Conservation (phyloP, 768 basidiomycete genomes). For the Macrocybe gigantea region DNA sequence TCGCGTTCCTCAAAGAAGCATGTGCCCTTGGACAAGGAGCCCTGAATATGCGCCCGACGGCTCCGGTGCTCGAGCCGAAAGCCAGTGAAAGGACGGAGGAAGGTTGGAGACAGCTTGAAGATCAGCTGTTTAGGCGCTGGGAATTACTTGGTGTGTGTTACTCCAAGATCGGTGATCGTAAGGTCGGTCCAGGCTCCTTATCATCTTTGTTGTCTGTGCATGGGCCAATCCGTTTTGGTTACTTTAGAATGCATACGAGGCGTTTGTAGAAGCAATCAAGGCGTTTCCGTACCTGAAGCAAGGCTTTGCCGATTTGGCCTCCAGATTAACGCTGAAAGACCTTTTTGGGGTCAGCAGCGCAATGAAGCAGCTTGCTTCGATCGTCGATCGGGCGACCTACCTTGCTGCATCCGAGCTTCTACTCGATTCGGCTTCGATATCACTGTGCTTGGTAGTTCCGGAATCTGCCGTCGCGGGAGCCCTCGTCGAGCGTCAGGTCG, state of each 20-base stretch:
- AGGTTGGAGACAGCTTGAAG: conserved; percentile 57
- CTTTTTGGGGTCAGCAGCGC: conserved; percentile 34
- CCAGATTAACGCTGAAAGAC: conserved; percentile 22
- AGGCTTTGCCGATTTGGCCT: conserved; percentile 34
- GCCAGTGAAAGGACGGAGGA: conserved; percentile 15
- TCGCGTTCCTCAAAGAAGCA: conserved; percentile 60
- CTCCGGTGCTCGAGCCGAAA: neutral
- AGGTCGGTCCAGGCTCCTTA: conserved; percentile 36
- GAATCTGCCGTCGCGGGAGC: conserved; percentile 38
- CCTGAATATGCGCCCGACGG: conserved; percentile 21
- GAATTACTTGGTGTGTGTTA: conserved; percentile 79
- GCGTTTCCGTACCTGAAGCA: conserved; percentile 46
- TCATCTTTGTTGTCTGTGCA: neutral
- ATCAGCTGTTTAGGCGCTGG: conserved; percentile 67
- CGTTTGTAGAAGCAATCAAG: conserved; percentile 45
- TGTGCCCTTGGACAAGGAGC: conserved; percentile 51
- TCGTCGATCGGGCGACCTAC: conserved; percentile 65
- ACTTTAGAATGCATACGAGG: conserved; percentile 52
- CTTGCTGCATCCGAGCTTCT: conserved; percentile 65
- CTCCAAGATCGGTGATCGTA: conserved; percentile 70
- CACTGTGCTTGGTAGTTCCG: conserved; percentile 26
- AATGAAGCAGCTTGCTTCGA: conserved; percentile 49
- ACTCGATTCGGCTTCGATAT: conserved; percentile 41
- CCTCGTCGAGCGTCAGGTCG: conserved; percentile 58
- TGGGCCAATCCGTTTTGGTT: conserved; percentile 1